A percentile compares a stretch with the other conserved stretches of the same genome.
Conservation (phyloP, 2,329 filamentous ascomycete species). For the Ascochyta pisi region DNA sequence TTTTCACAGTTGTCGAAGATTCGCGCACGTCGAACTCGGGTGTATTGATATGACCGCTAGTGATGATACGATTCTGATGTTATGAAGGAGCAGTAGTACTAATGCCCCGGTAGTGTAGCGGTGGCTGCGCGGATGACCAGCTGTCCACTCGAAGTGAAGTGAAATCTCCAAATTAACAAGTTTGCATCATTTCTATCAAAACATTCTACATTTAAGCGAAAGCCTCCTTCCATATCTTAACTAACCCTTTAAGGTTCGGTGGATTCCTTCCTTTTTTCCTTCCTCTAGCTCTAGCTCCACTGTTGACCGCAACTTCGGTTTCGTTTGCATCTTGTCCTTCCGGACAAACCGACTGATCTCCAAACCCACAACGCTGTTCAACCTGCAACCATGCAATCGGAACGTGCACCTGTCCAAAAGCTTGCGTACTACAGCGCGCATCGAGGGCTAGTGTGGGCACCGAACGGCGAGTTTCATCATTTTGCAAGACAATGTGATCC, state of each 20-base stretch:
- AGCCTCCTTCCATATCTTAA: too few species aligned
- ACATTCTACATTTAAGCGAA: too few species aligned
- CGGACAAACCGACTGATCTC: not conserved
- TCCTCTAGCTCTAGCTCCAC: not conserved
- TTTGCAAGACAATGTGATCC: constrained; percentile 8
- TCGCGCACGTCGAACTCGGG: too few species aligned
- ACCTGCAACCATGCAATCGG: not conserved
- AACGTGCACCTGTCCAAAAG: not conserved
- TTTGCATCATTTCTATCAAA: too few species aligned
- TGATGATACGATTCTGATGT: too few species aligned
- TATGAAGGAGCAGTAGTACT: not conserved
- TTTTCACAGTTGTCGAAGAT: too few species aligned
- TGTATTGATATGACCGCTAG: too few species aligned
- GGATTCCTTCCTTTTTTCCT: not conserved
- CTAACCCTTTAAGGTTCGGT: too few species aligned
- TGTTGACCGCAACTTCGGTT: not conserved
- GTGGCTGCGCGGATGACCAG: not conserved
- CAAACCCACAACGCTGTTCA: not conserved
- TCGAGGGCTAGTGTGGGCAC: not conserved
- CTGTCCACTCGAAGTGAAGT: not conserved
- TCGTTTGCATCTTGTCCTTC: not conserved
- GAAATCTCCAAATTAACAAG: too few species aligned
- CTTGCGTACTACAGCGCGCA: constrained; percentile 20
- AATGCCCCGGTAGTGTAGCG: not conserved
- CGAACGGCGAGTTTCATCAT: constrained; percentile 18